These are phyloP conservation scores for Fusarium neocosmosporiellum DNA, from an alignment of 2,329 filamentous ascomycete species.

Conservation along the genomic window DNA sequence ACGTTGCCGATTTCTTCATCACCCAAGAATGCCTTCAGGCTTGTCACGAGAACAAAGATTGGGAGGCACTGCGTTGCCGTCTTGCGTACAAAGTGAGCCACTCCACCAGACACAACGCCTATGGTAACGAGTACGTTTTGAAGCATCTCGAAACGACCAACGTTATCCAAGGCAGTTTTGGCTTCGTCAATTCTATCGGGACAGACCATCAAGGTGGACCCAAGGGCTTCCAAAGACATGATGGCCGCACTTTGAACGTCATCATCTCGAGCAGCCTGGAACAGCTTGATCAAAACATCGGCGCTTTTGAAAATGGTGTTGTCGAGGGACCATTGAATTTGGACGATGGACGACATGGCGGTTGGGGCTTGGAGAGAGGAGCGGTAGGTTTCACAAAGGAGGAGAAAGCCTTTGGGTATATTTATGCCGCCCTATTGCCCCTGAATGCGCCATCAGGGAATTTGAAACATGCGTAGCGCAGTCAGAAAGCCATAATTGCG, in stretches of 20 bases:
- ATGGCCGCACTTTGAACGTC: background rate
- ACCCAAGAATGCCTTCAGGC: background rate
- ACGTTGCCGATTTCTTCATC: background rate
- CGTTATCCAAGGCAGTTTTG: background rate
- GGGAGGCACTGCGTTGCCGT: background rate
- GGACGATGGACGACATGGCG: background rate
- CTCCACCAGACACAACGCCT: background rate
- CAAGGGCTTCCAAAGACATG: background rate
- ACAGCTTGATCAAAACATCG: background rate
- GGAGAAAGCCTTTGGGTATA: too few species aligned
- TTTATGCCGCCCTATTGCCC: too few species aligned
- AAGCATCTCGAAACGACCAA: background rate
- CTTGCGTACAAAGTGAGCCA: background rate
- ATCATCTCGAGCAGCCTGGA: background rate
- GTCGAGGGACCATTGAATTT: background rate
- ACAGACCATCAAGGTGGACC: background rate
- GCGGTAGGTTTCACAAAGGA: too few species aligned
- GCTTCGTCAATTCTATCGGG: background rate
- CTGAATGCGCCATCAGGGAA: too few species aligned
- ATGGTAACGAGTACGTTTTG: background rate
- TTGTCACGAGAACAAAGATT: background rate
- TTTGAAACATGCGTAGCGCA: too few species aligned
- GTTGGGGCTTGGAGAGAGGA: too few species aligned
- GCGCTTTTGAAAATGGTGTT: background rate
- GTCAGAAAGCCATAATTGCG: too few species aligned